Evolutionary conservation across 2,329 filamentous ascomycete genomes (phyloP).

Genomic region (Aspergillus sp.): DNA sequence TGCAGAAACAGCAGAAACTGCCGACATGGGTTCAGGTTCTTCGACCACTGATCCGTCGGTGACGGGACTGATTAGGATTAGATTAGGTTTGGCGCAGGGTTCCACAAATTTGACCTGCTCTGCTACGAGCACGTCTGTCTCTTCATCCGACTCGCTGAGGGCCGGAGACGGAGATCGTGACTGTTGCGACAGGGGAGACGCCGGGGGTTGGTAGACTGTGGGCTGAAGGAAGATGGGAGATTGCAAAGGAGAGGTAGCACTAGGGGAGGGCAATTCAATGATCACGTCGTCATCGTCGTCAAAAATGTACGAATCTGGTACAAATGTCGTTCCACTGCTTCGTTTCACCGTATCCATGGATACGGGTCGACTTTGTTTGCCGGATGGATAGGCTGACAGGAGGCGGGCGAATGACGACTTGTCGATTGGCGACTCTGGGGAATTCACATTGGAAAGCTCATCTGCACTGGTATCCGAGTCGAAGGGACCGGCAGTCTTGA

Average conservation of each 20-base stretch:
- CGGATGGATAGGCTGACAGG: constrained; percentile 23
- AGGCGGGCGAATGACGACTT: constrained; percentile 18
- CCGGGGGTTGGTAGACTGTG: constrained; percentile 31
- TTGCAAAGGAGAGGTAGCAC: constrained; percentile 28
- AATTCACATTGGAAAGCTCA: constrained; percentile 27
- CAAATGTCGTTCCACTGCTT: constrained; percentile 33
- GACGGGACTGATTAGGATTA: constrained; percentile 36
- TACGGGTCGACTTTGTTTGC: constrained; percentile 33
- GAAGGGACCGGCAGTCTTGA: constrained; percentile 25
- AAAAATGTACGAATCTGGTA: constrained; percentile 33
- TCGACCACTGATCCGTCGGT: constrained; percentile 11
- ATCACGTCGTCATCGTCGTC: constrained; percentile 36
- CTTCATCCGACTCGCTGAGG: constrained; percentile 33
- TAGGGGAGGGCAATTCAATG: constrained; percentile 35
- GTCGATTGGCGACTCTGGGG: constrained; percentile 25
- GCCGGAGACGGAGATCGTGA: constrained; percentile 30
- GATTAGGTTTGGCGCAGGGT: constrained; percentile 32
- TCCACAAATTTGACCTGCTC: constrained; percentile 35
- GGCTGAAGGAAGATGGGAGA: constrained; percentile 34
- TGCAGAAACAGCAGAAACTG: constrained; percentile 6
- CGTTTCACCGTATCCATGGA: constrained; percentile 41
- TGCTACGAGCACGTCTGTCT: constrained; percentile 35
- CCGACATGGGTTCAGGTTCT: constrained; percentile 12
- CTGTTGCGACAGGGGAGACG: constrained; percentile 21
- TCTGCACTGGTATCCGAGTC: constrained; percentile 37